Evolutionary conservation across 73 alveolate species (phyloP).

Genomic region (Uronychia setigera): DNA sequence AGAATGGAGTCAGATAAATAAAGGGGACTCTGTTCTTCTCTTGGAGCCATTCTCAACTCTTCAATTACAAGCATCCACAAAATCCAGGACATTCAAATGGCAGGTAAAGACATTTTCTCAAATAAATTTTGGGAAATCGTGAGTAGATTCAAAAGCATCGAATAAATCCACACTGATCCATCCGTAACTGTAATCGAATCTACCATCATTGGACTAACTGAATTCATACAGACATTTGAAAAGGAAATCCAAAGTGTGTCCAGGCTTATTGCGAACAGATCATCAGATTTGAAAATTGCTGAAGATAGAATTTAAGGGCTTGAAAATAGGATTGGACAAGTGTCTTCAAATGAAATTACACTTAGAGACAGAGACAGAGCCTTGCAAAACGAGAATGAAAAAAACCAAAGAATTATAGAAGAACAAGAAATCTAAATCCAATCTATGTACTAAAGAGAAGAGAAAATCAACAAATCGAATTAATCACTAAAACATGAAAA

Average conservation of each 20-base stretch:
- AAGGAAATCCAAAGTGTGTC: neutral
- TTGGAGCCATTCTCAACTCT: neutral
- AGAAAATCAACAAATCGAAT: conserved; percentile 17
- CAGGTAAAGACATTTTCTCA: neutral
- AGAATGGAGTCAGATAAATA: neutral
- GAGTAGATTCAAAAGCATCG: neutral
- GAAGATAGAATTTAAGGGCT: neutral
- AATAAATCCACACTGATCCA: neutral
- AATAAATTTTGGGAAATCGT: neutral
- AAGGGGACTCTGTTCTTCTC: neutral
- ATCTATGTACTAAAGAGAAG: conserved; percentile 40
- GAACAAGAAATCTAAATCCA: conserved; percentile 18
- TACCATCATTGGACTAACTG: neutral
- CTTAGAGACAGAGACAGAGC: conserved; percentile 6
- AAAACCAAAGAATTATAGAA: conserved; percentile 3
- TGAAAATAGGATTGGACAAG: neutral
- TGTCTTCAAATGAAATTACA: conserved; percentile 4
- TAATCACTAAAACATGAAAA: conserved; percentile 24
- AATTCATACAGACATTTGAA: neutral
- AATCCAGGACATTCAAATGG: neutral
- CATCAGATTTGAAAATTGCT: neutral
- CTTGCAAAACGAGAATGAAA: neutral
- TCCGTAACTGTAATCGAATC: neutral
- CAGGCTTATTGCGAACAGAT: neutral
- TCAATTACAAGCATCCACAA: neutral